Evolutionary conservation across 1,139 yeast genomes (phyloP).

Genomic region (Casaregolazyma suthepensis): DNA sequence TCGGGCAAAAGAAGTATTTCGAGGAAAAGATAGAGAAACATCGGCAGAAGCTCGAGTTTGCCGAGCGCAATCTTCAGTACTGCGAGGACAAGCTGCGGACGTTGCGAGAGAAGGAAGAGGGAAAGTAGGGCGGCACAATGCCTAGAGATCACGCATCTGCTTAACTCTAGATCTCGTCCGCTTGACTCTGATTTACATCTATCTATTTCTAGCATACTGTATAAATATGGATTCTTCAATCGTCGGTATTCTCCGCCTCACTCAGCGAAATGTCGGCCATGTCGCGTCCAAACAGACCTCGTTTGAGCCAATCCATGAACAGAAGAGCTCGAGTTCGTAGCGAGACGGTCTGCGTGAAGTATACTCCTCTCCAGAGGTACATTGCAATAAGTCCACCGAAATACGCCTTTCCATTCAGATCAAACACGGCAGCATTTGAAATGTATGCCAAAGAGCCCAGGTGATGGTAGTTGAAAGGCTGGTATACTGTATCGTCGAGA

Average conservation of each 20-base stretch:
- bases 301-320: conserved; percentile 58
- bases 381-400: conserved; percentile 58
- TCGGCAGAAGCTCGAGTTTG: conserved; percentile 22
- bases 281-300: conserved; percentile 58
- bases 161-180: no score
- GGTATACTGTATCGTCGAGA: conserved; percentile 46
- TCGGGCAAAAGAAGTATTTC: conserved; percentile 29
- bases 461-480: conserved; percentile 53
- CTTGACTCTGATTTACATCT: neutral
- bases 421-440: conserved; percentile 62
- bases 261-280: conserved; percentile 33
- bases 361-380: conserved; percentile 63
- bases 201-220: neutral
- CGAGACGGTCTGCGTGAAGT: conserved; percentile 58
- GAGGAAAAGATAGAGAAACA: conserved; percentile 29
- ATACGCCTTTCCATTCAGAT: conserved; percentile 48
- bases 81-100: conserved; percentile 26
- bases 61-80: conserved; percentile 23
- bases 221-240: neutral
- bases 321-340: conserved; percentile 51
- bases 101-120: neutral
- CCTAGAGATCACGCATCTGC: no score
- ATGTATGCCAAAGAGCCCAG: conserved; percentile 58
- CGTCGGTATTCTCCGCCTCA: conserved; percentile 1
- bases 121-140: neutral